Base-by-base conservation (phyloP, 208 protist species). In the Polymyxa betae region DNA sequence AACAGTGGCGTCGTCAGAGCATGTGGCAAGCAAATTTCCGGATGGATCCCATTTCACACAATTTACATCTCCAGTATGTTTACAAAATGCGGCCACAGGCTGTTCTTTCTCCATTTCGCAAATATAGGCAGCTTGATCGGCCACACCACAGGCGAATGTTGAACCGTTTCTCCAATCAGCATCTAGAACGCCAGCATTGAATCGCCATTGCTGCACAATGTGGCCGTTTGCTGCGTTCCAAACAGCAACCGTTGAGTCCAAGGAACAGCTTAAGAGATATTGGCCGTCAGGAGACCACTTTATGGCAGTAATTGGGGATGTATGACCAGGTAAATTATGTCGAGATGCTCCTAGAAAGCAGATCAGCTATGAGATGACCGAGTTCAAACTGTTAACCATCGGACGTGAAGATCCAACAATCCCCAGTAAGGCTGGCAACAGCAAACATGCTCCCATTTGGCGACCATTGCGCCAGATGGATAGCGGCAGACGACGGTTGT, bases 1-100 rank as follows among this genome's bases (percentile, higher is more conserved):
- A 0, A 94, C 95, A 16, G 96, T 97, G 0, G 5, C 88, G 92
- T 97, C 96, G 89, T 97, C 96, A 16, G 96, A 97, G 92, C 96
- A 97, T 0, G 95, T 96, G 10, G 96, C 96, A 0, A 98, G 91
- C 38, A 96, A 77, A 1, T 44, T 94, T 20, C 94, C 96, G 12
- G 89, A 91, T 24, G 95, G 93, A 89, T 96, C 94, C 96, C 96
- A 98, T 49, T 94, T 93, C 91, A 98, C 95, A 0, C 94, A 93
- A 88, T 98, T 98, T 35, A 98, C 96, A 90, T 96, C 92, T 82
- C 96, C 92, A 32, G 5, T 46, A 91, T 95, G 94, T 16, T 92
- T 93, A 35, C 38, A 12, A 40, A 95, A 93, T 35, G 35, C 89
- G 35, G 77, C 32, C 16, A 89, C 0, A 38, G 92, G 88, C 49